A percentile compares a stretch with the other conserved stretches of the same genome.
These are phyloP conservation scores for Rhizopogon sp. DNA, from an alignment of 768 basidiomycete species.

Conservation along the genomic window DNA sequence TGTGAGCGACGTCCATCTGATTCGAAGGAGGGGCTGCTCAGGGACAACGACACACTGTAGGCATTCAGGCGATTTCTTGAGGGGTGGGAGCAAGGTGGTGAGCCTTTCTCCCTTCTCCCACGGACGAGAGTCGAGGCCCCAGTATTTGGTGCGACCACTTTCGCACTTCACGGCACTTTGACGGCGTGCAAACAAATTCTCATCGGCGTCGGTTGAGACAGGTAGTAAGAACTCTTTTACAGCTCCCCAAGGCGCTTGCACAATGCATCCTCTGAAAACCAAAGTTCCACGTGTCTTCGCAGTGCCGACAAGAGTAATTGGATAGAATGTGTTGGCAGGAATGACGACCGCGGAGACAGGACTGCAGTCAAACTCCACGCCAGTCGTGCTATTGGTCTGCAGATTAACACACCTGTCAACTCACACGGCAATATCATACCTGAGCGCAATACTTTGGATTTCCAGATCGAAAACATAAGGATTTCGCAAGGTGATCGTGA, in stretches of 20 bases:
- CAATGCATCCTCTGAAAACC: constrained; percentile 69
- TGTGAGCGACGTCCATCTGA: constrained; percentile 83
- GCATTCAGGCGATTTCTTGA: constrained; percentile 39
- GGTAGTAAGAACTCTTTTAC: constrained; percentile 74
- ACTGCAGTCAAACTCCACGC: constrained; percentile 66
- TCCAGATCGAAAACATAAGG: constrained; percentile 92
- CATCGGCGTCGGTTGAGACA: constrained; percentile 65
- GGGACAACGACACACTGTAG: constrained; percentile 81
- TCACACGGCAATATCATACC: constrained; percentile 39
- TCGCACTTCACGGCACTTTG: constrained; percentile 63
- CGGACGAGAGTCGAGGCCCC: constrained; percentile 66
- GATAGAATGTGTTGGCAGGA: constrained; percentile 71
- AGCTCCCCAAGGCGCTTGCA: constrained; percentile 71
- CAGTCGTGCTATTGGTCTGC: constrained; percentile 59
- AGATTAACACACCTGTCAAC: not conserved
- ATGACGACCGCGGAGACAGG: constrained; percentile 55
- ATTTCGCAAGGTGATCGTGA: constrained; percentile 82
- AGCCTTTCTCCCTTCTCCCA: constrained; percentile 48
- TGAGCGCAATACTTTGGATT: constrained; percentile 72
- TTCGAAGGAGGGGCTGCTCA: constrained; percentile 82
- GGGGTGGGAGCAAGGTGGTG: constrained; percentile 20
- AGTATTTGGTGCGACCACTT: constrained; percentile 63
- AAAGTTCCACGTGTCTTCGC: constrained; percentile 64
- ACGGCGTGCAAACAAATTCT: constrained; percentile 49
- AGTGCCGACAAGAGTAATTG: constrained; percentile 64